Percentiles rank a stretch among this genome's conserved stretches.
These are phyloP conservation scores for Trichothecium roseum DNA, from an alignment of 2,329 filamentous ascomycete genomes.

Conservation along the genomic window DNA sequence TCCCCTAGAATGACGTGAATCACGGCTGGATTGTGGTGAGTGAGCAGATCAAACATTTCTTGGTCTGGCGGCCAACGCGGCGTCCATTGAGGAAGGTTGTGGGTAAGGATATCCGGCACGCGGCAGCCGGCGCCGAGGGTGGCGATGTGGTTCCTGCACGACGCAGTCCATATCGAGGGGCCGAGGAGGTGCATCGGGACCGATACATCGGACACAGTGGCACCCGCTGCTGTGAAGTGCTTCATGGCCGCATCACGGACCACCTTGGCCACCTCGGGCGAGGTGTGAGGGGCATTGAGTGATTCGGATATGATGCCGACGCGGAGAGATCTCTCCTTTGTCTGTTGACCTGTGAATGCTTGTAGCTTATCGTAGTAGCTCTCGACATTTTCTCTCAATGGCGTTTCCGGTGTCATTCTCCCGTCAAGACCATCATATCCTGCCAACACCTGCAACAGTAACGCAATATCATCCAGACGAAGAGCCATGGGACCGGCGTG, in stretches of 20 bases:
- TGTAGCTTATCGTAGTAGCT: too few species aligned
- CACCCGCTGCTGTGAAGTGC: slow-evolving; percentile 26
- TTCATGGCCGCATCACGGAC: slow-evolving; percentile 27
- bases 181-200: slow-evolving; percentile 37
- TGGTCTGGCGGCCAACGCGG: slow-evolving; percentile 26
- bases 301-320: slow-evolving; percentile 35
- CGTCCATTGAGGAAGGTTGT: slow-evolving; percentile 21
- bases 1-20: slow-evolving; percentile 35
- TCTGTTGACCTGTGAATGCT: too few species aligned
- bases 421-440: slow-evolving; percentile 40
- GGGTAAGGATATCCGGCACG: too few species aligned
- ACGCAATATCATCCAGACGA: slow-evolving; percentile 28
- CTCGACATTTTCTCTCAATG: too few species aligned
- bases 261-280: slow-evolving; percentile 24
- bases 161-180: slow-evolving; percentile 40
- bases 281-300: slow-evolving; percentile 26
- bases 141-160: too few species aligned
- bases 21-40: slow-evolving; percentile 31
- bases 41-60: slow-evolving; percentile 29
- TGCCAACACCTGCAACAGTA: slow-evolving; percentile 31
- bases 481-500: slow-evolving; percentile 34
- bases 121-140: too few species aligned
- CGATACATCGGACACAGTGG: slow-evolving; percentile 36
- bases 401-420: too few species aligned
- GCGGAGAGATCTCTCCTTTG: too few species aligned